Conservation (phyloP, 768 basidiomycete genomes). For the Symmetrospora coprosmae region DNA sequence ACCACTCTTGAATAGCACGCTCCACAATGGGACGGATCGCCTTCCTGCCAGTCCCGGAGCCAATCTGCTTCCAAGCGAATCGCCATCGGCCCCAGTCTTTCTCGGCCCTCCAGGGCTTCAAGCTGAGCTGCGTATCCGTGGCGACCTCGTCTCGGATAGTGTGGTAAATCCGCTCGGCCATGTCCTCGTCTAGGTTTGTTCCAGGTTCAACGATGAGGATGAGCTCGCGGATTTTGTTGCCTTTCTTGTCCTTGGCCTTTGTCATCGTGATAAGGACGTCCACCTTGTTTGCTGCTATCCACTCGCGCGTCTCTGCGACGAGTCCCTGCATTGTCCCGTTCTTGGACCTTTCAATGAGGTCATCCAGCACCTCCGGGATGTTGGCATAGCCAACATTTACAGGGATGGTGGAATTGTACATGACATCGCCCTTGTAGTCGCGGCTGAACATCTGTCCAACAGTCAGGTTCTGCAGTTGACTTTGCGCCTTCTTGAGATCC, state of each 20-base stretch:
- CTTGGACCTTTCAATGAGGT: background rate
- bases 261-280: conserved; percentile 3
- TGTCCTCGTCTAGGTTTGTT: background rate
- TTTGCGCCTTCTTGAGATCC: background rate
- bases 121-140: background rate
- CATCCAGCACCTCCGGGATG: background rate
- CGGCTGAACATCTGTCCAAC: conserved; percentile 8
- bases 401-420: conserved; percentile 5
- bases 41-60: background rate
- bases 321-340: background rate
- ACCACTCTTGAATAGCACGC: conserved; percentile 5
- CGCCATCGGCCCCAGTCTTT: conserved; percentile 10
- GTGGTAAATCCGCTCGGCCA: conserved; percentile 7
- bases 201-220: background rate
- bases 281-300: background rate
- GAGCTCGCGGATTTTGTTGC: conserved; percentile 3
- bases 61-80: conserved; percentile 12
- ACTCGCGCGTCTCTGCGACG: background rate
- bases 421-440: conserved; percentile 22
- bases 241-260: background rate
- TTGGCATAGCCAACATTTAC: conserved; percentile 7
- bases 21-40: conserved; percentile 8
- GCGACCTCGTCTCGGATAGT: background rate
- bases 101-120: conserved; percentile 6
- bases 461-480: background rate